A percentile compares a stretch with the other conserved stretches of the same genome.
phyloP scores from a whole-genome alignment of 176 grass and related monocot genomes.

The Pharus latifolius region DNA sequence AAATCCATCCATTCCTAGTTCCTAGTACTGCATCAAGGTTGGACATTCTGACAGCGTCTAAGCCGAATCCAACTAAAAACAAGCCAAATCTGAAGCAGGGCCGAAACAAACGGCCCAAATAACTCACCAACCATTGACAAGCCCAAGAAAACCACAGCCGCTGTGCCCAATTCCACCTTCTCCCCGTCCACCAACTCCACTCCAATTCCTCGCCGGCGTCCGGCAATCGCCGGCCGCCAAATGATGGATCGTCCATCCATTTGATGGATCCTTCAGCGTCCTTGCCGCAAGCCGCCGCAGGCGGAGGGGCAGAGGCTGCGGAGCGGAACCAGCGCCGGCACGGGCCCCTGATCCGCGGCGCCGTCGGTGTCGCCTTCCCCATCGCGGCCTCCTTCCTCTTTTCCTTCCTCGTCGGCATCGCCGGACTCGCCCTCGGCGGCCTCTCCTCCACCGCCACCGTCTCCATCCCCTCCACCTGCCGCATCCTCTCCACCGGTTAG shows the following conservation, averaged over 20 bases:
- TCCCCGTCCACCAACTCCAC: not conserved
- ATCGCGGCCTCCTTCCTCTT: constrained; percentile 62
- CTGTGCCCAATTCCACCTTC: not conserved
- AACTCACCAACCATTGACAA: not conserved
- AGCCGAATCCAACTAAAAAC: no score
- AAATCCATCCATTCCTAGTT: no score
- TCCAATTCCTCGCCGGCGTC: constrained; percentile 6
- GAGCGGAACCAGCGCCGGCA: not conserved
- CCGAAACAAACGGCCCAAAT: constrained; percentile 1
- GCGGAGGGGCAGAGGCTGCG: constrained; percentile 4
- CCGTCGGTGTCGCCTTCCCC: constrained; percentile 45
- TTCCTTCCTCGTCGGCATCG: constrained; percentile 67
- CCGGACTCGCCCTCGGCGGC: constrained; percentile 48
- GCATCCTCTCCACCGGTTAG: constrained; percentile 74
- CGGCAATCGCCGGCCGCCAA: constrained; percentile 22
- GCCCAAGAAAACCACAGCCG: constrained; percentile 2
- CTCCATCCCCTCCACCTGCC: constrained; percentile 78
- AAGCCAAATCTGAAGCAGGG: no score
- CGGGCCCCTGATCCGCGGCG: constrained; percentile 35
- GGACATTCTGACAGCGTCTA: no score
- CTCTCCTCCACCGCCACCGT: constrained; percentile 52
- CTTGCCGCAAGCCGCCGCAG: not conserved
- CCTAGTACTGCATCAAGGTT: no score
- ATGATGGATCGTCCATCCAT: constrained; percentile 4
- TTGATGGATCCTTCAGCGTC: constrained; percentile 39